These are phyloP conservation scores for Fusarium papillatum DNA, from an alignment of 2,329 filamentous ascomycete genomes.

Conservation along the genomic window DNA sequence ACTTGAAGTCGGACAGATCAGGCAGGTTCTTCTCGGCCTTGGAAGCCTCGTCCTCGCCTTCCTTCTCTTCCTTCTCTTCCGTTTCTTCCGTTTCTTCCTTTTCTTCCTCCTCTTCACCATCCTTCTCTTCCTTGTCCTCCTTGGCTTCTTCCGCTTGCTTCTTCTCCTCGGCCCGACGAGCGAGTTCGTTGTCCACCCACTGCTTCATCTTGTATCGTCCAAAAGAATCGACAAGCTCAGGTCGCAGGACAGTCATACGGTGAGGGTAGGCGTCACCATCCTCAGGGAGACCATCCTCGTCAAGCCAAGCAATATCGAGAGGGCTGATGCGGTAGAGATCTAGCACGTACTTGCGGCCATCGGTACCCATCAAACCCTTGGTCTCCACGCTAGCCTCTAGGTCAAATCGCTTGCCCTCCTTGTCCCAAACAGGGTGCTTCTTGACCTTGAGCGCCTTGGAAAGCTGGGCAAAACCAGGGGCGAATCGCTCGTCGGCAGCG, in stretches of 20 bases:
- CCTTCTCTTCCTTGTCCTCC: slow-evolving; percentile 44
- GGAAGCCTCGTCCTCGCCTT: slow-evolving; percentile 45
- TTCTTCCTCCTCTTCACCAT: slow-evolving; percentile 52
- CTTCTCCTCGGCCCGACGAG: slow-evolving; percentile 64
- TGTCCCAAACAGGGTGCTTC: slow-evolving; percentile 98
- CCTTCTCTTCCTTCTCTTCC: slow-evolving; percentile 47
- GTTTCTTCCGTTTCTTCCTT: slow-evolving; percentile 50
- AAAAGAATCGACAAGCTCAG: slow-evolving; percentile 90
- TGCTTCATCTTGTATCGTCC: slow-evolving; percentile 89
- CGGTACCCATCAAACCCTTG: slow-evolving; percentile 96
- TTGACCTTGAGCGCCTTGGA: slow-evolving; percentile 94
- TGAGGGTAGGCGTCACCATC: slow-evolving; percentile 81
- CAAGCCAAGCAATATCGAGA: slow-evolving; percentile 90
- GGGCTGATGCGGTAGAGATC: slow-evolving; percentile 96
- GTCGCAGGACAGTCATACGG: slow-evolving; percentile 93
- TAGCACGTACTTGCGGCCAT: slow-evolving; percentile 97
- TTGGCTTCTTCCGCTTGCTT: slow-evolving; percentile 38
- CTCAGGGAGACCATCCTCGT: slow-evolving; percentile 71
- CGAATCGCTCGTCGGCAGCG: slow-evolving; percentile 90
- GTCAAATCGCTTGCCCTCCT: slow-evolving; percentile 90
- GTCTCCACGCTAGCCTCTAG: slow-evolving; percentile 97
- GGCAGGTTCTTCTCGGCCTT: slow-evolving; percentile 69
- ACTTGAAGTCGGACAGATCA: slow-evolving; percentile 88
- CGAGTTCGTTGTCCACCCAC: slow-evolving; percentile 86
- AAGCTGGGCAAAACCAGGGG: slow-evolving; percentile 87